phyloP scores from a whole-genome alignment of 2,329 filamentous ascomycete species.

The Diaporthe ampelina region DNA sequence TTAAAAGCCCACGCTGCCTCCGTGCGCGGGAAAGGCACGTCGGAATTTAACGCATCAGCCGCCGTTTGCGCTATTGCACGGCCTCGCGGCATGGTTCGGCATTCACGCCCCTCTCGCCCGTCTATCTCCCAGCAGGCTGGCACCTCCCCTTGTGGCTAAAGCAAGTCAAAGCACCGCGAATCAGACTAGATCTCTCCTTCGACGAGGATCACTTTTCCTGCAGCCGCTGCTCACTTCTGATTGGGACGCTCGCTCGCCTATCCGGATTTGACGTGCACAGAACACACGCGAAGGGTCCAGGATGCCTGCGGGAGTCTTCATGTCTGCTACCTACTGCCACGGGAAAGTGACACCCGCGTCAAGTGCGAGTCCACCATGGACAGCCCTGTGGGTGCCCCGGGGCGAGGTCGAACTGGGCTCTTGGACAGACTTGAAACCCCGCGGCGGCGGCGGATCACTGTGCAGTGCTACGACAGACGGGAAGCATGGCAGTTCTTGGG shows the following conservation, averaged over 20 bases:
- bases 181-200: not conserved
- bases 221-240: not conserved
- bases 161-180: conserved; percentile 17
- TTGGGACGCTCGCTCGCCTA: not conserved
- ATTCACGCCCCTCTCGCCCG: not conserved
- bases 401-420: not conserved
- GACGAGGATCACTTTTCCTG: not conserved
- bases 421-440: not conserved
- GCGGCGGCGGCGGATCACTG: not conserved
- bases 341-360: not conserved
- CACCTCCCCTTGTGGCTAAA: conserved; percentile 11
- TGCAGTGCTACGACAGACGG: conserved; percentile 18
- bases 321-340: not conserved
- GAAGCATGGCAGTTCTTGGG: not conserved
- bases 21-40: not conserved
- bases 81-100: conserved; percentile 2
- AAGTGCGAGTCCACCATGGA: not conserved
- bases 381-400: not conserved
- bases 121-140: not conserved
- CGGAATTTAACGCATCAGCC: not conserved
- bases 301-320: too few relatives aligned
- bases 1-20: not conserved
- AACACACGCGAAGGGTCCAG: not conserved
- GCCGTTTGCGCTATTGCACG: conserved; percentile 24
- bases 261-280: not conserved